phyloP scores from a whole-genome alignment of 1,139 yeast genomes.

The Yamadazyma dushanensis region DNA sequence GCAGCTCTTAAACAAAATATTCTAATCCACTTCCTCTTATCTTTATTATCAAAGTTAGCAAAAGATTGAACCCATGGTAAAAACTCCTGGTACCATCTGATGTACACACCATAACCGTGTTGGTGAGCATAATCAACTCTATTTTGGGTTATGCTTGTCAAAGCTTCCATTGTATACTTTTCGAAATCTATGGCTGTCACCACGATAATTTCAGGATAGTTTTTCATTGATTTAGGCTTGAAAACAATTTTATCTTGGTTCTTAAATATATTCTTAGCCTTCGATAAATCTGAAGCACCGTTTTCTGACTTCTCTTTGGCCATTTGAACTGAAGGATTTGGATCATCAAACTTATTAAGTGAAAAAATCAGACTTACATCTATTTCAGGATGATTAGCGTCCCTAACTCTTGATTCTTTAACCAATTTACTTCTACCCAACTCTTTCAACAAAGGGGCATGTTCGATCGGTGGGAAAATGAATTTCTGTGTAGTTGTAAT shows the following conservation, averaged over 20 bases:
- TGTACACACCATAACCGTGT: conserved; percentile 75
- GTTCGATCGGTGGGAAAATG: conserved; percentile 69
- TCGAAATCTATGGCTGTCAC: conserved; percentile 85
- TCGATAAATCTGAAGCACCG: conserved; percentile 34
- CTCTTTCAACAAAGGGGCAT: conserved; percentile 58
- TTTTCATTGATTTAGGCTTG: conserved; percentile 37
- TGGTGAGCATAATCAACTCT: conserved; percentile 77
- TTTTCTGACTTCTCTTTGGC: conserved; percentile 42
- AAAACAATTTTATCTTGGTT: conserved; percentile 65
- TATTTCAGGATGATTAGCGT: conserved; percentile 37
- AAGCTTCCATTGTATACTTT: conserved; percentile 56
- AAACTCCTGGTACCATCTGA: conserved; percentile 83
- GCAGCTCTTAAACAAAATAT: conserved; percentile 70
- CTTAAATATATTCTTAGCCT: conserved; percentile 58
- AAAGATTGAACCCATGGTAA: conserved; percentile 53
- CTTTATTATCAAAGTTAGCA: conserved; percentile 32
- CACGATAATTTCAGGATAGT: conserved; percentile 66
- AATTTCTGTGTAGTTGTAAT: conserved; percentile 50
- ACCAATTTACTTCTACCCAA: conserved; percentile 54
- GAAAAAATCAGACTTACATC: conserved; percentile 33
- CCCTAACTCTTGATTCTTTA: conserved; percentile 40
- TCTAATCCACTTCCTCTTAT: conserved; percentile 58
- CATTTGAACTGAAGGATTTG: conserved; percentile 35
- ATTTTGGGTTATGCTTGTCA: conserved; percentile 72
- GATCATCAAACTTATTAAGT: conserved; percentile 50